A percentile compares a stretch with the other conserved stretches of the same genome.
Conservation (phyloP, 163 green algal species). For the Botryococcus braunii region DNA sequence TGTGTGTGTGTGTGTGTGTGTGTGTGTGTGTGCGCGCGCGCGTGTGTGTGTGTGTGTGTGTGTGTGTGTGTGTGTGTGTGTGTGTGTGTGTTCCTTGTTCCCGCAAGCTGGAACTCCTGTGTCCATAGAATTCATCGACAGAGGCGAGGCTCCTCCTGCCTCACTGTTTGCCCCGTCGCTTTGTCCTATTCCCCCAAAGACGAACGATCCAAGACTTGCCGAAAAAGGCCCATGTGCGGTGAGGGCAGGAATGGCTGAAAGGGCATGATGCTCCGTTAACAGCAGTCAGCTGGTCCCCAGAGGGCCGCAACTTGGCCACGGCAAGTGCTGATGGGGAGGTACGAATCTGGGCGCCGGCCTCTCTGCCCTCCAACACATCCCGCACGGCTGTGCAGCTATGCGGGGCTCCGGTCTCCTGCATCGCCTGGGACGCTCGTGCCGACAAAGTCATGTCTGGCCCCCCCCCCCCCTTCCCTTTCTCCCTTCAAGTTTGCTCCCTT, state of each 20-base stretch:
- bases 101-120: too few relatives aligned
- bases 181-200: too few relatives aligned
- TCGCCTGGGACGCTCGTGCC: constrained; percentile 42
- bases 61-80: too few relatives aligned
- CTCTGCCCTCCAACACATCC: neutral
- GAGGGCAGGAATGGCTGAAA: constrained; percentile 10
- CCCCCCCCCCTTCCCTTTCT: neutral
- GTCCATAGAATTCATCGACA: too few relatives aligned
- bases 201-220: constrained; percentile 4
- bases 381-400: constrained; percentile 22
- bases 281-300: constrained; percentile 7
- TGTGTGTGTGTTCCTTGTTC: too few relatives aligned
- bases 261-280: constrained; percentile 16
- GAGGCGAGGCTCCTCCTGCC: too few relatives aligned
- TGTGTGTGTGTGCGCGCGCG: too few relatives aligned
- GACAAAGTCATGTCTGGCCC: constrained; percentile 37
- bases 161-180: too few relatives aligned
- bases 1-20: too few relatives aligned
- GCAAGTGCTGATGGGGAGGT: constrained; percentile 23
- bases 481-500: neutral
- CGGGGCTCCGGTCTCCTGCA: constrained; percentile 20
- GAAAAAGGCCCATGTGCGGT: constrained; percentile 13
- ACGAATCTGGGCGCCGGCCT: constrained; percentile 20
- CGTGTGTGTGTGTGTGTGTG: too few relatives aligned
- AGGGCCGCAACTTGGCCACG: constrained; percentile 22